These are phyloP conservation scores for Tardiomyces depauwii DNA, from an alignment of 1,139 yeast genomes.

Conservation along the genomic window DNA sequence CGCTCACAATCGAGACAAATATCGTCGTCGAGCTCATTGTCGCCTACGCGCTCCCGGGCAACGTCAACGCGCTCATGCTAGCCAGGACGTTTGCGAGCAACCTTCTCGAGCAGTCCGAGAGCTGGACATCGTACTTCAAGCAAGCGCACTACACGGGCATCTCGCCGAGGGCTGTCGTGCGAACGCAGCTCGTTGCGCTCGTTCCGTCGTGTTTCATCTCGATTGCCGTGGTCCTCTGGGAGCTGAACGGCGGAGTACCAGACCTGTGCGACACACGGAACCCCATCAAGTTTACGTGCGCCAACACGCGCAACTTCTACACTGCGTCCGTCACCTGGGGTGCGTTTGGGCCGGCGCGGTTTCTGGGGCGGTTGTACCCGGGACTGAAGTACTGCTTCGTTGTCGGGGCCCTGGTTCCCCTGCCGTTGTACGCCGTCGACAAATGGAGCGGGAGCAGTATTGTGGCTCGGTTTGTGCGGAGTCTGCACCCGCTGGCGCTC, in stretches of 20 bases:
- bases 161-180: slow-evolving; percentile 51
- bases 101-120: slow-evolving; percentile 52
- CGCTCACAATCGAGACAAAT: slow-evolving; percentile 40
- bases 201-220: slow-evolving; percentile 30
- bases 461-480: slow-evolving; percentile 12
- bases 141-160: slow-evolving; percentile 49
- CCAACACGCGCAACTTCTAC: slow-evolving; percentile 32
- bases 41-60: slow-evolving; percentile 56
- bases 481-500: slow-evolving; percentile 11
- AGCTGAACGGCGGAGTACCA: slow-evolving; percentile 31
- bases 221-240: slow-evolving; percentile 45
- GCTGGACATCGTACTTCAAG: slow-evolving; percentile 44
- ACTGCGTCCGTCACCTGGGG: slow-evolving; percentile 52
- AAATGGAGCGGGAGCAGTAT: slow-evolving; percentile 35
- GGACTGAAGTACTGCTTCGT: slow-evolving; percentile 37
- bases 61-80: slow-evolving; percentile 48
- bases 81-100: slow-evolving; percentile 49
- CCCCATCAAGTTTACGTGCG: slow-evolving; percentile 40
- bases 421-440: slow-evolving; percentile 24
- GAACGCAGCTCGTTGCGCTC: slow-evolving; percentile 41
- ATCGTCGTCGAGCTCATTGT: slow-evolving; percentile 49
- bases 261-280: slow-evolving; percentile 46
- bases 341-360: slow-evolving; percentile 46
- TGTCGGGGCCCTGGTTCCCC: slow-evolving; percentile 33
- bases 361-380: slow-evolving; percentile 40